Conservation (phyloP, 371 early-diverging fungal species). For the Saksenaea vasiformis region DNA sequence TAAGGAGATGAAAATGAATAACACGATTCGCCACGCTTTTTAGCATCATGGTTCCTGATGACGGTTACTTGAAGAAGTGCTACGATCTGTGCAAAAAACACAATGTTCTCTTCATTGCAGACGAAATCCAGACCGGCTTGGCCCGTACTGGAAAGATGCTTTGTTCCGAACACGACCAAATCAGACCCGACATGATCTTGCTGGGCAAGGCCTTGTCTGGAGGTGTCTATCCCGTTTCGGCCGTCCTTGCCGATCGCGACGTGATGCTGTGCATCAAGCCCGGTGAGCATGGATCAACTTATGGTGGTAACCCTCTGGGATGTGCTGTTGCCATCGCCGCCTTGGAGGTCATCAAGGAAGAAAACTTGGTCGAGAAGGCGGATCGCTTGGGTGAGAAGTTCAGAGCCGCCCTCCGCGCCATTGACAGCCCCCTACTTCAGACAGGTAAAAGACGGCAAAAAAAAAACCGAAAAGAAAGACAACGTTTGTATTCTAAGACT, state of each 20-base stretch:
- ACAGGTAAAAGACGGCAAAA: conserved; percentile 39
- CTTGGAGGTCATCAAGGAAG: conserved; percentile 92
- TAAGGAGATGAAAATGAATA: neutral
- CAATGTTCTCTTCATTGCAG: conserved; percentile 95
- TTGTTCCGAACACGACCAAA: conserved; percentile 86
- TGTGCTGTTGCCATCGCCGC: conserved; percentile 95
- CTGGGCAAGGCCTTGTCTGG: conserved; percentile 97
- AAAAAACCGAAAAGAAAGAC: neutral
- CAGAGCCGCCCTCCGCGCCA: conserved; percentile 69
- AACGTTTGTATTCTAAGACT: neutral
- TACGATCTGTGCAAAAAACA: conserved; percentile 93
- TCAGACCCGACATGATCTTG: conserved; percentile 92
- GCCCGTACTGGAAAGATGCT: conserved; percentile 95
- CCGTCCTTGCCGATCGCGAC: conserved; percentile 87
- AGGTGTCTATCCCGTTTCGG: conserved; percentile 94
- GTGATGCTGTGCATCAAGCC: conserved; percentile 93
- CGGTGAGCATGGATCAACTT: conserved; percentile 97
- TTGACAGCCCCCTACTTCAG: conserved; percentile 77
- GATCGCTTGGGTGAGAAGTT: conserved; percentile 80
- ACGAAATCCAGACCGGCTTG: conserved; percentile 98
- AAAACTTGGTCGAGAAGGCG: conserved; percentile 83
- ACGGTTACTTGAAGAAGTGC: conserved; percentile 84
- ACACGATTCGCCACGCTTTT: neutral
- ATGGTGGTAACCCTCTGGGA: conserved; percentile 96
- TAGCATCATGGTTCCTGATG: conserved; percentile 91